phyloP scores from a whole-genome alignment of 805 yeast genomes.

The Suhomyces sp. region DNA sequence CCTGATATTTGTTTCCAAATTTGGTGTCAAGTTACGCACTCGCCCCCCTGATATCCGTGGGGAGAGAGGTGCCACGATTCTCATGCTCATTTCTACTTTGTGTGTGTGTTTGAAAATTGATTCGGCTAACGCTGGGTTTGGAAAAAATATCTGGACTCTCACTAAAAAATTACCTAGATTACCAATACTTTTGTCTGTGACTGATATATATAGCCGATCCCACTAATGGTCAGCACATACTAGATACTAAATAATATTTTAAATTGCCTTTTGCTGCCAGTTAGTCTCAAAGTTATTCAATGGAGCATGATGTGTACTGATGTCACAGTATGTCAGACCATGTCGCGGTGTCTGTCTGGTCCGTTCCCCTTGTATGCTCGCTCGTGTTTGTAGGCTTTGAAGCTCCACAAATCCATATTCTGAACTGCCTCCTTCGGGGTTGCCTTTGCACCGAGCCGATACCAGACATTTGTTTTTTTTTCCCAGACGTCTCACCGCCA shows the following conservation, averaged over 20 bases:
- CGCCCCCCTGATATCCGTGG: not conserved
- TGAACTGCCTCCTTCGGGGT: not conserved
- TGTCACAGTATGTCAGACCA: not conserved
- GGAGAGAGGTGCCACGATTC: constrained; percentile 1
- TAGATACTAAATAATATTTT: not conserved
- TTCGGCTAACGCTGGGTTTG: not conserved
- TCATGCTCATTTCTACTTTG: not conserved
- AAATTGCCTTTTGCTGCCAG: not conserved
- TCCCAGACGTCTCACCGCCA: not conserved
- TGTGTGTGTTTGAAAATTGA: constrained; percentile 1
- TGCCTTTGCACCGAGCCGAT: not conserved
- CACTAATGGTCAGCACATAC: not conserved
- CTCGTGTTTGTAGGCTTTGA: not conserved
- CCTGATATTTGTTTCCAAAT: not conserved
- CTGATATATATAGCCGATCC: not conserved
- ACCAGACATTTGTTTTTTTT: not conserved
- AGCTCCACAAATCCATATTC: not conserved
- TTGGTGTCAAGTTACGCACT: not conserved
- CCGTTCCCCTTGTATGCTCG: not conserved
- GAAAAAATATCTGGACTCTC: not conserved
- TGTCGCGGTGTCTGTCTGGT: not conserved
- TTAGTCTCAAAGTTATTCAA: not conserved
- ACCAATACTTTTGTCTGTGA: not conserved
- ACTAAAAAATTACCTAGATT: not conserved
- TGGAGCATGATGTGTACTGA: not conserved